Base-by-base conservation (phyloP, 768 basidiomycete species). In the Ramaria rubella region DNA sequence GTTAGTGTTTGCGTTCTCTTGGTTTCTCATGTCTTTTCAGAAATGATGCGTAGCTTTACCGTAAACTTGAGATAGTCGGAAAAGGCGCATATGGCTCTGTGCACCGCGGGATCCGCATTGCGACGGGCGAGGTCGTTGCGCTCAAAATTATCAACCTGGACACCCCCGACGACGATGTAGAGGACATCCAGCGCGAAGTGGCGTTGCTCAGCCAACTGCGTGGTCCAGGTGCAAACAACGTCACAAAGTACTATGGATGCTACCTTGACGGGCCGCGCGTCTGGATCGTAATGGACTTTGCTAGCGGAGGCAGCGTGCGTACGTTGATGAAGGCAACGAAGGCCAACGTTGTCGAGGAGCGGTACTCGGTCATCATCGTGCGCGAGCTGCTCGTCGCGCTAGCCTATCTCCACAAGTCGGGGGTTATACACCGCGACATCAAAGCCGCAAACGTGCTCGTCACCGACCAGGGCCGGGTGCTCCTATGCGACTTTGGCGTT, bases 61-160 rank as follows among this genome's bases (percentile, higher is more conserved):
- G 82, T 68, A 86, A 90, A 65, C 82, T 94, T 40, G 91, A 95
- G 70, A 87, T 90, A n/a, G 79, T 95, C 31, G 94, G 95, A 30
- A 94, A 92, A 71, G 95, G 94, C 59, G 90, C 93, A 1, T 97
- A 94, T 71, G 95, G 96, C 44, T 91, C 92, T 8, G 95, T 99
- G 14, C 91, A 94, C 75, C 91, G 87, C 67, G 95, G 92, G 14
- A 75, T 84, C 54, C 87, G 98, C 63, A 80, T 89, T 49, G 78
- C 85, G 0, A 86, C 91, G 0, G 90, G 91, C 19, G 88, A 90
- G 55, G 78, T 94, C 55, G 91, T 99, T 31, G 96, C 94, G 17
- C 84, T 98, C 74, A 99, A 99, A 74, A 94, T 98, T 70, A 97
- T 99, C 75, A 91, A 98, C 72, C 86, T 98, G 62, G 96, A 98